Evolutionary conservation across 2,329 filamentous ascomycete genomes (phyloP).

Genomic region (Phialophora macrospora): DNA sequence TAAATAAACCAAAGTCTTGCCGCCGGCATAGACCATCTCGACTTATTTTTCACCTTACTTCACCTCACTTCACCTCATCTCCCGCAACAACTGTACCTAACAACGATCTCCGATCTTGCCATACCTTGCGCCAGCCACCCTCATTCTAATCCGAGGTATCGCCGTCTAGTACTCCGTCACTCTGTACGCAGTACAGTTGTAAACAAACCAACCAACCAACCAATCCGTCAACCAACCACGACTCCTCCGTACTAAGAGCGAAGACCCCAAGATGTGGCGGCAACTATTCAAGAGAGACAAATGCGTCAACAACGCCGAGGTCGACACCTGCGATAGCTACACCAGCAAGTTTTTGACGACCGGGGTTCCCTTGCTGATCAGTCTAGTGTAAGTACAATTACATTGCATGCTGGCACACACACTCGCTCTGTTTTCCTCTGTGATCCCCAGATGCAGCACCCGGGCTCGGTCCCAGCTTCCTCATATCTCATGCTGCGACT

Average conservation of each 20-base stretch:
- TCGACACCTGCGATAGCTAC: conserved; percentile 27
- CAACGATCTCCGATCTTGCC: background rate
- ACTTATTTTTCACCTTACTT: background rate
- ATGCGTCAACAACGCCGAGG: conserved; percentile 23
- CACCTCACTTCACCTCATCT: background rate
- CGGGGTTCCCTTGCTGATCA: conserved; percentile 28
- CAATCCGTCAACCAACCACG: background rate
- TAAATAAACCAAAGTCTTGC: background rate
- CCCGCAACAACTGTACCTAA: background rate
- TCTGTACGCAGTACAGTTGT: too few relatives aligned
- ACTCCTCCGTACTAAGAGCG: background rate
- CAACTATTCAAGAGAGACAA: conserved; percentile 24
- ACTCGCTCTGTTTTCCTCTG: too few relatives aligned
- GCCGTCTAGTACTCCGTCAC: background rate
- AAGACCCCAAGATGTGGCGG: conserved; percentile 11
- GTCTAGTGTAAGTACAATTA: conserved; percentile 24
- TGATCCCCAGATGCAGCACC: background rate
- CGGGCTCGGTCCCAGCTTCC: too few relatives aligned
- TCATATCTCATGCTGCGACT: too few relatives aligned
- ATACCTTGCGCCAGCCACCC: background rate
- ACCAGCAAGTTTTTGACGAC: conserved; percentile 23
- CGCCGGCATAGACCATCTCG: background rate
- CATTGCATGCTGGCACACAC: too few relatives aligned
- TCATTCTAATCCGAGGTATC: background rate
- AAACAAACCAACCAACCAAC: background rate